Conservation (phyloP, 2,329 filamentous ascomycete genomes). For the Colletotrichum tanaceti region DNA sequence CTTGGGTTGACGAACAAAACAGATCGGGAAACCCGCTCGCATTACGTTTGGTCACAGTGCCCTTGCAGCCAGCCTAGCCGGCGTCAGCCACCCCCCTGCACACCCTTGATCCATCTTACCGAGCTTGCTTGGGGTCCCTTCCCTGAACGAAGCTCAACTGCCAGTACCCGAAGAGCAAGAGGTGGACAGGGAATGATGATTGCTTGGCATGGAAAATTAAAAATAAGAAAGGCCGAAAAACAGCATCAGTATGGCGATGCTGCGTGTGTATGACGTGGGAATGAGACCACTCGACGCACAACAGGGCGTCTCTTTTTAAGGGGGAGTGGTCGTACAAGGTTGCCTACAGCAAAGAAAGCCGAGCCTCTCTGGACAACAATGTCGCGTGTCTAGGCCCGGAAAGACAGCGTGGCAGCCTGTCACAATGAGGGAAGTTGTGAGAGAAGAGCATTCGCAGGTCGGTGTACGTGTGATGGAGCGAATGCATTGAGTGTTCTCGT, state of each 20-base stretch:
- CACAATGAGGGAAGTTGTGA: neutral
- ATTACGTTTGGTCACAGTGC: conserved; percentile 12
- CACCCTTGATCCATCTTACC: neutral
- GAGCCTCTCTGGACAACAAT: neutral
- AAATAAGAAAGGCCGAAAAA: neutral
- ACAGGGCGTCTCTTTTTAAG: neutral
- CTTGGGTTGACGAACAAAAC: conserved; percentile 8
- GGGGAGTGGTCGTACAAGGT: conserved; percentile 20
- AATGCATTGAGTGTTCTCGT: neutral
- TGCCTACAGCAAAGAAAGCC: conserved; percentile 1
- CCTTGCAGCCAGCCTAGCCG: neutral
- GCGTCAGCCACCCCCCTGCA: neutral
- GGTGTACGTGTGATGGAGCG: neutral
- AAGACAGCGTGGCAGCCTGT: neutral
- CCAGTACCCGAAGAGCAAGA: conserved; percentile 12
- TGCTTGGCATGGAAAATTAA: conserved; percentile 15
- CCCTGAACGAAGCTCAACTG: conserved; percentile 18
- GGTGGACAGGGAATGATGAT: conserved; percentile 1
- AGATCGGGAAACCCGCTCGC: conserved; percentile 31
- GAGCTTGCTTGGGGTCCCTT: conserved; percentile 12
- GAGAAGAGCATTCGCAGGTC: neutral
- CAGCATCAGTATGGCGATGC: conserved; percentile 25
- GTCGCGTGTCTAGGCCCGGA: neutral
- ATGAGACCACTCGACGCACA: conserved; percentile 19
- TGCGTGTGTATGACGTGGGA: conserved; percentile 32